Conservation (phyloP, 139 green algal species). For the Mesostigma viride region DNA sequence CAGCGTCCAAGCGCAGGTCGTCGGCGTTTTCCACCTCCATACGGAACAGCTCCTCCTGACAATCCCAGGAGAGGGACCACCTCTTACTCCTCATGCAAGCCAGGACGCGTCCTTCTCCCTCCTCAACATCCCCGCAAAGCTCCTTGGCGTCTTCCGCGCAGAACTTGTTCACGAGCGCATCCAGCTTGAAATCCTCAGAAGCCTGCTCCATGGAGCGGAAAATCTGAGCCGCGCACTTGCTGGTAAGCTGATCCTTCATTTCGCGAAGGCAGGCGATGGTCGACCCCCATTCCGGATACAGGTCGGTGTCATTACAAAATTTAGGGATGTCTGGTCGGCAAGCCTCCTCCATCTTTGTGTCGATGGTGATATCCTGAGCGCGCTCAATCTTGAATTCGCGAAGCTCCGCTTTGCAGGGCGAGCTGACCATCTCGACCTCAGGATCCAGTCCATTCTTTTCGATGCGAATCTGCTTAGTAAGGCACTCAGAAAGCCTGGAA, state of each 20-base stretch:
- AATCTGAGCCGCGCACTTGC: not conserved
- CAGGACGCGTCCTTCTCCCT: constrained; percentile 41
- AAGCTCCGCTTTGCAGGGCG: constrained; percentile 51
- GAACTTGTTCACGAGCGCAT: constrained; percentile 11
- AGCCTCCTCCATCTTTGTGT: constrained; percentile 34
- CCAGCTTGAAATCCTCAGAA: constrained; percentile 11
- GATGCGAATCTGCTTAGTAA: constrained; percentile 47
- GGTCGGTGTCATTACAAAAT: not conserved
- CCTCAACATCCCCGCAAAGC: constrained; percentile 46
- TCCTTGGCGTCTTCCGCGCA: constrained; percentile 46
- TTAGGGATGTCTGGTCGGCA: not conserved
- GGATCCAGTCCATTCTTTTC: constrained; percentile 29
- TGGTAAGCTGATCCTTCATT: constrained; percentile 38
- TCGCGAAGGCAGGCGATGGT: constrained; percentile 27
- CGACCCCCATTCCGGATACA: not conserved
- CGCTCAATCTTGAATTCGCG: constrained; percentile 48
- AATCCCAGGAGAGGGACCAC: constrained; percentile 43
- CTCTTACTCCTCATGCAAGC: constrained; percentile 52
- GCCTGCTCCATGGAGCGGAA: constrained; percentile 26
- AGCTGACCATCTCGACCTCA: constrained; percentile 27
- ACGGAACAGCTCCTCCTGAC: constrained; percentile 61
- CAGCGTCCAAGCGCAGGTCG: constrained; percentile 56
- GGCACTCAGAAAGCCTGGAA: constrained; percentile 46
- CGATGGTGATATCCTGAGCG: constrained; percentile 60
- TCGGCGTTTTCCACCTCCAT: constrained; percentile 67